Conservation (phyloP, 2,329 filamentous ascomycete genomes). For the Elsinoe perseae region DNA sequence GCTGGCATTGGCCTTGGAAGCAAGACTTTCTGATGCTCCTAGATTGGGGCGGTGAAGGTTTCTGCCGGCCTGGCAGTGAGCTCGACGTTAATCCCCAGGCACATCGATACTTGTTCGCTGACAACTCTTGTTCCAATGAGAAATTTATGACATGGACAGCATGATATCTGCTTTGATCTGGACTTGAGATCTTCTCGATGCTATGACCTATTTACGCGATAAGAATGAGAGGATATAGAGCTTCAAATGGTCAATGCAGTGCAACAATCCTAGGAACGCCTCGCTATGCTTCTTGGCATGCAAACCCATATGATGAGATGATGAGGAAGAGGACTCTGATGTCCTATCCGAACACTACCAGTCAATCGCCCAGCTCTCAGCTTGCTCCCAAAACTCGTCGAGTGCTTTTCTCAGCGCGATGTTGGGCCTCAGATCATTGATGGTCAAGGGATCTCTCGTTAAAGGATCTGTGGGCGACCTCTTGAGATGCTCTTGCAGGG, state of each 20-base stretch:
- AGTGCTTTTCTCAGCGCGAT: conserved; percentile 73
- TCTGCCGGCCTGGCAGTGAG: background rate
- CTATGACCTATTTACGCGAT: background rate
- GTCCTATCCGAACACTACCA: conserved; percentile 49
- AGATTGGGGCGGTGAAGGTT: conserved; percentile 5
- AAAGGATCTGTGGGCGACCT: conserved; percentile 70
- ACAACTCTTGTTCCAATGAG: background rate
- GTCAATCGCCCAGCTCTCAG: conserved; percentile 80
- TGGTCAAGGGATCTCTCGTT: conserved; percentile 64
- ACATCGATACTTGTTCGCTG: background rate
- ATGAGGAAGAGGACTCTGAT: background rate
- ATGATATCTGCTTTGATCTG: too few species aligned
- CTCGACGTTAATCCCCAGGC: background rate
- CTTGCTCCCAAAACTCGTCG: conserved; percentile 74
- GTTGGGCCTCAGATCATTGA: conserved; percentile 70
- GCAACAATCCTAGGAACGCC: background rate
- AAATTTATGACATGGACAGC: background rate
- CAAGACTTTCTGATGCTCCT: conserved; percentile 9
- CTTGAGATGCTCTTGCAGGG: conserved; percentile 78
- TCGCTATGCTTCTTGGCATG: background rate
- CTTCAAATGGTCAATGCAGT: background rate
- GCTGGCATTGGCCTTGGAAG: background rate
- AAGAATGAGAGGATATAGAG: background rate
- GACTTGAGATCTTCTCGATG: too few species aligned
- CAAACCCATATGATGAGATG: background rate